Conservation (phyloP, 768 basidiomycete genomes). For the Amanita muscaria region DNA sequence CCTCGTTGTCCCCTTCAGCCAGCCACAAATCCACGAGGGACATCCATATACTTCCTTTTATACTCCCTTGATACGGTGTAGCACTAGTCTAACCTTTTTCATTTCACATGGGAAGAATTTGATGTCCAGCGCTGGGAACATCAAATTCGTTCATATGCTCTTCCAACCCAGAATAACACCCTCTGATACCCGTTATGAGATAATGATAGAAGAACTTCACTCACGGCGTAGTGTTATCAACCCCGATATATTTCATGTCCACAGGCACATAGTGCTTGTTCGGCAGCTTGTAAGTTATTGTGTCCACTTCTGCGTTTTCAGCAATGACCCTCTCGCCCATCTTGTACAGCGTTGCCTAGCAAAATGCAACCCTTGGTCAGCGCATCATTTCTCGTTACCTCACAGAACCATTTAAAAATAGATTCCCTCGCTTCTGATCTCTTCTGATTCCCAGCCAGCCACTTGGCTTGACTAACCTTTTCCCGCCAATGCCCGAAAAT, state of each 20-base stretch:
- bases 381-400: constrained; percentile 3
- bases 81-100: constrained; percentile 1
- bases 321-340: constrained; percentile 70
- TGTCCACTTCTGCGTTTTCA: constrained; percentile 50
- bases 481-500: neutral
- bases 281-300: constrained; percentile 68
- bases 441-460: too few species aligned
- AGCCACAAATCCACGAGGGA: constrained; percentile 1
- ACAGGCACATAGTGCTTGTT: constrained; percentile 96
- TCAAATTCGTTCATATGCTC: constrained; percentile 6
- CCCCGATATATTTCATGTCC: constrained; percentile 63
- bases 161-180: constrained; percentile 1
- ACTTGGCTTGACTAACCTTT: neutral
- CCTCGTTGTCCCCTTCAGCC: neutral
- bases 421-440: constrained; percentile 5
- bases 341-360: constrained; percentile 84
- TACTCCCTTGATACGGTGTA: neutral
- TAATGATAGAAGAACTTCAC: constrained; percentile 13
- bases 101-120: too few species aligned
- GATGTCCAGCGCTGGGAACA: neutral
- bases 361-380: neutral
- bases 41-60: neutral
- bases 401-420: constrained; percentile 5
- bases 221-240: constrained; percentile 66
- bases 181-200: neutral